phyloP scores from a whole-genome alignment of 2,329 filamentous ascomycete genomes.

The Pestalotiopsis sp. region DNA sequence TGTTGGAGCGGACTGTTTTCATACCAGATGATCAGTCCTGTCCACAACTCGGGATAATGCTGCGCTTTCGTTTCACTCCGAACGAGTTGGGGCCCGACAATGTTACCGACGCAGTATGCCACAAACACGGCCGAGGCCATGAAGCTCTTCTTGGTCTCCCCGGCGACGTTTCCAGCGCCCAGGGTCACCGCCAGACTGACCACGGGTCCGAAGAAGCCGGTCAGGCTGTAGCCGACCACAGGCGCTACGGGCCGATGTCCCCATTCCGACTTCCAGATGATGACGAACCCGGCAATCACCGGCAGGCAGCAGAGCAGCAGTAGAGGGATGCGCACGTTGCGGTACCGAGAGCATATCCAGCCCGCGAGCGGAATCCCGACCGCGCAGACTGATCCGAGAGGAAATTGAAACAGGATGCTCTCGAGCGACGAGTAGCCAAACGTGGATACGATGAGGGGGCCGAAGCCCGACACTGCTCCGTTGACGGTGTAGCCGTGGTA shows the following conservation, averaged over 20 bases:
- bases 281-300: slow-evolving; percentile 72
- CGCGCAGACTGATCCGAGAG: slow-evolving; percentile 68
- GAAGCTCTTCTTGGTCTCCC: slow-evolving; percentile 77
- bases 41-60: slow-evolving; percentile 75
- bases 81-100: slow-evolving; percentile 74
- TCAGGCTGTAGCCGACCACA: slow-evolving; percentile 72
- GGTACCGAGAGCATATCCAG: slow-evolving; percentile 61
- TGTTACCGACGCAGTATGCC: slow-evolving; percentile 74
- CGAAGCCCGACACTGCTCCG: slow-evolving; percentile 71
- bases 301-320: slow-evolving; percentile 70
- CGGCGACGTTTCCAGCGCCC: slow-evolving; percentile 69
- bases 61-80: slow-evolving; percentile 62
- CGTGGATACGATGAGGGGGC: slow-evolving; percentile 71
- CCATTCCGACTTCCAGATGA: slow-evolving; percentile 75
- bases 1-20: slow-evolving; percentile 18
- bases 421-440: slow-evolving; percentile 68
- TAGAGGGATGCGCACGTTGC: slow-evolving; percentile 67
- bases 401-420: slow-evolving; percentile 75
- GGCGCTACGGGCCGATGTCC: slow-evolving; percentile 65
- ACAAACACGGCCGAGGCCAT: slow-evolving; percentile 76
- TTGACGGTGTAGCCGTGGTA: slow-evolving; percentile 62
- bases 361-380: slow-evolving; percentile 69
- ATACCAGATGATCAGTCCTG: slow-evolving; percentile 64
- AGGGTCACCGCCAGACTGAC: slow-evolving; percentile 60
- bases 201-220: slow-evolving; percentile 73